These are phyloP conservation scores for Phytopythium mirpurense DNA, from an alignment of 352 stramenopile species.

Conservation along the genomic window DNA sequence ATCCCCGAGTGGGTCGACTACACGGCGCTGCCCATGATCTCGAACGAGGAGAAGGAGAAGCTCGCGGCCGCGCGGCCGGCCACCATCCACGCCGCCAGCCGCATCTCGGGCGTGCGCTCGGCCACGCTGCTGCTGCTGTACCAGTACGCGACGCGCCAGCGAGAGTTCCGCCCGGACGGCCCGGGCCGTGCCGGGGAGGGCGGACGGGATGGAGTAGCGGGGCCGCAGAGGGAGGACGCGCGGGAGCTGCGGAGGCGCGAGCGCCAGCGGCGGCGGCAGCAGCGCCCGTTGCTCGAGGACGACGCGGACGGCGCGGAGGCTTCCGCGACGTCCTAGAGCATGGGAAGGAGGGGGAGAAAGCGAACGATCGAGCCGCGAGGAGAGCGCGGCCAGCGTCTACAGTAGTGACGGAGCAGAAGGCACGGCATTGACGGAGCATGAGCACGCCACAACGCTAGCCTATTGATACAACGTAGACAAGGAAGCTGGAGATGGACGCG, in stretches of 20 bases:
- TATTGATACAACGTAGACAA: too few relatives aligned
- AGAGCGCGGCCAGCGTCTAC: too few relatives aligned
- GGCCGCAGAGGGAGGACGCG: background rate
- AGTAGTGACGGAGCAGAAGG: too few relatives aligned
- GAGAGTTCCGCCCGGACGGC: constrained; percentile 8
- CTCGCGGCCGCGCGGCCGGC: constrained; percentile 74
- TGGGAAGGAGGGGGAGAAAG: too few relatives aligned
- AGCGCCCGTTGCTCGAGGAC: background rate
- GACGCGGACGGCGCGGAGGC: background rate
- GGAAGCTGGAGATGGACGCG: too few relatives aligned
- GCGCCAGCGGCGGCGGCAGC: constrained; percentile 5
- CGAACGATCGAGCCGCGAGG: too few relatives aligned
- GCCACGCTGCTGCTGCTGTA: constrained; percentile 73
- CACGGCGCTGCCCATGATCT: constrained; percentile 91
- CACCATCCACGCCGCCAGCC: constrained; percentile 94
- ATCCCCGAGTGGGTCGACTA: constrained; percentile 95
- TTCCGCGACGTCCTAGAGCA: background rate
- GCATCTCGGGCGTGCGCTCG: constrained; percentile 90
- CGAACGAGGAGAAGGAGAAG: constrained; percentile 95
- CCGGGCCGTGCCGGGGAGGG: constrained; percentile 17
- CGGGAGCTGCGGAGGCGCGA: background rate
- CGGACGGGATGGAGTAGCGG: background rate
- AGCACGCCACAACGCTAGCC: too few relatives aligned
- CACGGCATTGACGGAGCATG: too few relatives aligned
- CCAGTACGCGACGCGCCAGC: constrained; percentile 58